Conservation (phyloP, 2,329 filamentous ascomycete species). For the Endocalyx cinctus region DNA sequence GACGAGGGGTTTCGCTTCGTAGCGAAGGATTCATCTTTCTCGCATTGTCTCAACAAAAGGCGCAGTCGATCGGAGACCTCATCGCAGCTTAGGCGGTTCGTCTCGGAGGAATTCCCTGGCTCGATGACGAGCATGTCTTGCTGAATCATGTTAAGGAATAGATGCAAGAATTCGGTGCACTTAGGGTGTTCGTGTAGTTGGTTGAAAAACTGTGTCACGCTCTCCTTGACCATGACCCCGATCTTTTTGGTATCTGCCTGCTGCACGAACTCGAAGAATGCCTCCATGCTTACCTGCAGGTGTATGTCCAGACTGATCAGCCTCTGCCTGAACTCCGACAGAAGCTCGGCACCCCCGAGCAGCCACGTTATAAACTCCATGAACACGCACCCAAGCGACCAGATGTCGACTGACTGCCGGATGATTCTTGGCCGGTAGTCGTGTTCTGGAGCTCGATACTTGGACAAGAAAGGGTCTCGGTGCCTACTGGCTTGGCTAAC, state of each 20-base stretch:
- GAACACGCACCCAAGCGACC: constrained; percentile 7
- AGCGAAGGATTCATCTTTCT: not conserved
- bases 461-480: not conserved
- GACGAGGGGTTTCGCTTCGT: too few species aligned
- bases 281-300: not conserved
- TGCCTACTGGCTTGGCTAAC: constrained; percentile 1
- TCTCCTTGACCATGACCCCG: not conserved
- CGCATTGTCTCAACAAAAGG: not conserved
- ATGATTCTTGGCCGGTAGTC: not conserved
- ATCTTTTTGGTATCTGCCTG: not conserved
- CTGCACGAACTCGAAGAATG: not conserved
- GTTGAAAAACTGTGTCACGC: constrained; percentile 1
- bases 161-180: constrained; percentile 2
- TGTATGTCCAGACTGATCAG: not conserved
- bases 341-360: constrained; percentile 1
- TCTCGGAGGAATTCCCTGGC: not conserved
- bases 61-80: not conserved
- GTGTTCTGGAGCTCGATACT: constrained; percentile 3
- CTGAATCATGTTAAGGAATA: constrained; percentile 1
- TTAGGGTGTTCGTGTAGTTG: not conserved
- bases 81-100: not conserved
- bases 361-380: constrained; percentile 8
- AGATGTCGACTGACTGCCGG: constrained; percentile 4
- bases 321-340: constrained; percentile 1
- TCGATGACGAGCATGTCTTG: constrained; percentile 2